phyloP scores from a whole-genome alignment of 1,139 yeast species.

The Geotrichum klebahnii region DNA sequence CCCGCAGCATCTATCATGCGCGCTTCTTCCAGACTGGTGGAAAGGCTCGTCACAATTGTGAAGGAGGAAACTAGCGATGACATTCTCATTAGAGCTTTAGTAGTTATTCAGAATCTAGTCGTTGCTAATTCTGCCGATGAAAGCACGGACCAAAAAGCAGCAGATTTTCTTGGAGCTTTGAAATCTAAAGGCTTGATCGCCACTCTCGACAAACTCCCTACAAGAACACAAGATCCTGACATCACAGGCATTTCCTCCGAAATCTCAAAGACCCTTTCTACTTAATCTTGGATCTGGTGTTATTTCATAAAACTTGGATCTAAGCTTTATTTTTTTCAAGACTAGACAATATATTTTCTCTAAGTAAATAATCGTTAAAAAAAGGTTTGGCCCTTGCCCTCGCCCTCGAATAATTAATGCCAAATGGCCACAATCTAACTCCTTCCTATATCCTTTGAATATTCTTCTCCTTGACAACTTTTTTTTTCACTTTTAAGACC shows the following conservation, averaged over 20 bases:
- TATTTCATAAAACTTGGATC: slow-evolving; percentile 1
- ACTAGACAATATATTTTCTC: not conserved
- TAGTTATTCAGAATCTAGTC: slow-evolving; percentile 8
- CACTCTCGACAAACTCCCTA: slow-evolving; percentile 10
- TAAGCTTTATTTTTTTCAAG: not conserved
- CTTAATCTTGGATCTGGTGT: not conserved
- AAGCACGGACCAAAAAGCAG: slow-evolving; percentile 2
- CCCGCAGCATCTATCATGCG: slow-evolving; percentile 32
- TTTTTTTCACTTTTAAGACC: not conserved
- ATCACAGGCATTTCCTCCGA: slow-evolving; percentile 13
- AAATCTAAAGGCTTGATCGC: slow-evolving; percentile 1
- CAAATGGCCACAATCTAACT: not conserved
- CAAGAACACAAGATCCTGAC: slow-evolving; percentile 15
- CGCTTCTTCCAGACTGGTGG: slow-evolving; percentile 25
- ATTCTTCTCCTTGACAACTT: not conserved
- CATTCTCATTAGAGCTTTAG: slow-evolving; percentile 16
- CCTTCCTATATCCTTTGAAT: not conserved
- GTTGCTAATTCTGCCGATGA: slow-evolving; percentile 2
- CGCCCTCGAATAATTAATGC: too few relatives aligned
- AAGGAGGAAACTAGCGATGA: slow-evolving; percentile 18
- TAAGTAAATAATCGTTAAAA: not conserved
- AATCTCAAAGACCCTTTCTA: slow-evolving; percentile 4
- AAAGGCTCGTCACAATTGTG: slow-evolving; percentile 29
- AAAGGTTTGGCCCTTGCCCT: too few relatives aligned
- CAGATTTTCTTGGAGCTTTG: not conserved